Evolutionary conservation across 2,329 filamentous ascomycete species (phyloP), one percentile per base, ranked within the genome.

Genomic region (Penicillium hordei): DNA sequence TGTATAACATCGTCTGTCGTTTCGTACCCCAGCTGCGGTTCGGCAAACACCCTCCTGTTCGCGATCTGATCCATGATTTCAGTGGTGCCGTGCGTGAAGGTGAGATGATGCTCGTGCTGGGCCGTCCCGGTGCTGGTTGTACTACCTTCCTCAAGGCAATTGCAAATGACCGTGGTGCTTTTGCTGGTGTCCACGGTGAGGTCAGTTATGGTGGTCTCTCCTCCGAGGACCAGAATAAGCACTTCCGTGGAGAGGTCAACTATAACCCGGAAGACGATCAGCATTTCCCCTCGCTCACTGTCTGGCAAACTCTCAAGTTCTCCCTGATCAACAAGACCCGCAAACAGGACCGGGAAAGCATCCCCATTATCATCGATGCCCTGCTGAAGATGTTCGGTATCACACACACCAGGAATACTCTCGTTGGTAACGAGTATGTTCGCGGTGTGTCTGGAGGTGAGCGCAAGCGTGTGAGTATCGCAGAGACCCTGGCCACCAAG

Each of bases 371-470:
- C 54, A 84, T 89, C 19, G 82, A 86, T 52, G 86, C 88, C 0
- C 76, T 93, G 45, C 75, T 92, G 70, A 88, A 86, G 67, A 91
- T 93, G 79, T 93, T 93, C 64, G 89, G 88, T 10, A 92, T 93
- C 55, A 81, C 80, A 13, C 90, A 93, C 68, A 92, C 89, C 0
- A 86, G 83, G 66, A 81, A 89, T 66, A 93, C 90, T 0, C 79
- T 85, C 1, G 89, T 93, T 1, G 90, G 90, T n/a, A 86, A 93
- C 67, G 86, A 88, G 60, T 85, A 80, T 66, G 82, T 87, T 7
- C 84, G 89, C 46, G 90, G 90, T 71, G 87, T 93, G 0, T 90
- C 87, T 46, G 90, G 90, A 65, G 90, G 90, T 57, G 90, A 94
- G 75, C 79, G 90, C 38, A 93, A 93, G 72, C 87, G 90, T 68